Base-by-base conservation (phyloP, 129 eudicot genomes). In the Calendula officinalis region DNA sequence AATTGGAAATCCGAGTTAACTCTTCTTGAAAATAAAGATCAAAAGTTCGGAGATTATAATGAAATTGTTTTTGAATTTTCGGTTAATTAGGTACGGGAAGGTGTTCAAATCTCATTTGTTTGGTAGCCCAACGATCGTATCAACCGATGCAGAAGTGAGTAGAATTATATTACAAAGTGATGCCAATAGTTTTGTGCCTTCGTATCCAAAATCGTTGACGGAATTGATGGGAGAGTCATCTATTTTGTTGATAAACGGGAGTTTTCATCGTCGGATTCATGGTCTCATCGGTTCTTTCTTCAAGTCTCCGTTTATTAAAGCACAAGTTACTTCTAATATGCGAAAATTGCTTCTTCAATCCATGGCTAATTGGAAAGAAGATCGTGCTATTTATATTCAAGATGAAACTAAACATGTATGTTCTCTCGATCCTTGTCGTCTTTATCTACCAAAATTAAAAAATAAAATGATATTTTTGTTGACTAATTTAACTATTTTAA, bases 91-190 rank as follows among this genome's bases (percentile, higher is more conserved):
- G 94, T 91, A 84, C 43, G 98, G 98, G 52, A 85, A 87, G 62
- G 98, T 91, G 76, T 91, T 91, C 84, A 91, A 84, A 80, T 84
- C 98, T 4, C 98, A 91, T 62, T 75, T 91, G 82, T 91, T 91
- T 70, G 98, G 98, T 70, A 91, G 89, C 30, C 82, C 87, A 6
- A 87, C 94, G 3, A 91, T 91, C 71, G 80, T 91, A 48, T 91
- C 96, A 10, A 85, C 96, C 0, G 96, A 91, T 72, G 98, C 94
- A 68, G 96, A 91, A 69, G 90, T 91, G 78, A 88, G 80, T 43
- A 81, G 68, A 72, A 56, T 55, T 13, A 78, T 91, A 6, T 68
- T 91, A 34, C 96, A 87, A 61, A 88, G 96, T 56, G 98, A 88
- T 73, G 82, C 88, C 4, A 88, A 72, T 22, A 81, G 77, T 37